Conservation (phyloP, 768 basidiomycete species). For the Phlebiopsis flavidoalba region DNA sequence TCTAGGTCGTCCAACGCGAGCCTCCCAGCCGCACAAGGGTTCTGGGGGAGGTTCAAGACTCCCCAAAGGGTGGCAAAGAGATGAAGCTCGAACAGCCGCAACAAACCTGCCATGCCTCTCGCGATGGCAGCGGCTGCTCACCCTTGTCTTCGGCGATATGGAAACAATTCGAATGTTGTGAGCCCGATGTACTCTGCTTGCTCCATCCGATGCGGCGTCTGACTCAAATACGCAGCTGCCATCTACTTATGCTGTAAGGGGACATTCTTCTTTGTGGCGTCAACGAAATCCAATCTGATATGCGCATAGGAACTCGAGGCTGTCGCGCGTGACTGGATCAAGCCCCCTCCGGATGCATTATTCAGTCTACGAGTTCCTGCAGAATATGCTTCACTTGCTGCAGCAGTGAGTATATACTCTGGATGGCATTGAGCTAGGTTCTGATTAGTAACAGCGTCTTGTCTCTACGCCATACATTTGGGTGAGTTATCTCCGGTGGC, state of each 20-base stretch:
- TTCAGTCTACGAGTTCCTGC: slow-evolving; percentile 79
- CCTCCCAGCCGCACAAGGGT: slow-evolving; percentile 37
- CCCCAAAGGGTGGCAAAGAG: slow-evolving; percentile 57
- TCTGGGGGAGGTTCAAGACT: slow-evolving; percentile 54
- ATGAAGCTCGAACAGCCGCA: slow-evolving; percentile 40
- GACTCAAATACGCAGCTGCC: slow-evolving; percentile 48
- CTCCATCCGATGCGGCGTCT: slow-evolving; percentile 11
- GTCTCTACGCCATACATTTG: slow-evolving; percentile 83
- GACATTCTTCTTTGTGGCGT: not conserved
- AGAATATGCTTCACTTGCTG: slow-evolving; percentile 83
- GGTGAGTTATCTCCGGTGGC: slow-evolving; percentile 37
- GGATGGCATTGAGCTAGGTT: not conserved
- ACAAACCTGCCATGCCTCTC: slow-evolving; percentile 53
- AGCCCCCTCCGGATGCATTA: slow-evolving; percentile 73
- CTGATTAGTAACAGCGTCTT: slow-evolving; percentile 45
- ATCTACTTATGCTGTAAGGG: slow-evolving; percentile 53
- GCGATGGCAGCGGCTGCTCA: slow-evolving; percentile 72
- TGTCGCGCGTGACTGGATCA: slow-evolving; percentile 80
- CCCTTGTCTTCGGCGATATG: slow-evolving; percentile 79
- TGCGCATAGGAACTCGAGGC: slow-evolving; percentile 66
- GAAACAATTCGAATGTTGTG: slow-evolving; percentile 74
- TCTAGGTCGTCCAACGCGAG: slow-evolving; percentile 62
- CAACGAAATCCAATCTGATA: not conserved
- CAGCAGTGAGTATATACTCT: slow-evolving; percentile 53
- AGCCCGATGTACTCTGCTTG: slow-evolving; percentile 4